Evolutionary conservation across 2,329 filamentous ascomycete species (phyloP).

Genomic region (Fusarium caatingaense): DNA sequence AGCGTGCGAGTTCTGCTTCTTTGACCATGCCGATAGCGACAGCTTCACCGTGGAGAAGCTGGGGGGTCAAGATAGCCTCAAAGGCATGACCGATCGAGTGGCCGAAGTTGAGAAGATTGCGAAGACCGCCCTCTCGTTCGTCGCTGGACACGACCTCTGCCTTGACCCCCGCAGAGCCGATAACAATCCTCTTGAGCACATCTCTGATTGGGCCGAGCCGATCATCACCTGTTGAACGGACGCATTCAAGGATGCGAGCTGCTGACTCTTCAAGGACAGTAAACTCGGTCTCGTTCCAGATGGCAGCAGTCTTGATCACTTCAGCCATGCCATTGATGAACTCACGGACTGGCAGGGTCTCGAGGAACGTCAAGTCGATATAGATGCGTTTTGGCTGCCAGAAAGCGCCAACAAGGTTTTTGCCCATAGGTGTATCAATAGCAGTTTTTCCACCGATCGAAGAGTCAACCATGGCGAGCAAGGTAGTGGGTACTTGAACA

Average conservation of each 20-base stretch:
- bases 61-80: conserved; percentile 93
- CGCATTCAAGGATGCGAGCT: conserved; percentile 70
- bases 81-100: conserved; percentile 98
- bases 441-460: conserved; percentile 98
- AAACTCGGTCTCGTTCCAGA: conserved; percentile 93
- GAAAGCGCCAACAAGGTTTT: conserved; percentile 95
- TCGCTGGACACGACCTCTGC: conserved; percentile 94
- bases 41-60: conserved; percentile 94
- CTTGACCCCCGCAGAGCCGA: conserved; percentile 93
- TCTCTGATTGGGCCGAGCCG: conserved; percentile 77
- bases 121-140: conserved; percentile 91
- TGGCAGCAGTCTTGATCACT: conserved; percentile 96
- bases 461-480: conserved; percentile 97
- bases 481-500: conserved; percentile 94
- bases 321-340: conserved; percentile 99
- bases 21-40: conserved; percentile 99
- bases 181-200: conserved; percentile 80
- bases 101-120: conserved; percentile 96
- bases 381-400: conserved; percentile 97
- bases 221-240: conserved; percentile 54
- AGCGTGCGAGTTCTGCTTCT: conserved; percentile 91
- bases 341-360: conserved; percentile 88
- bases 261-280: conserved; percentile 85
- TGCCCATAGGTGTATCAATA: conserved; percentile 94
- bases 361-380: conserved; percentile 91